phyloP scores from a whole-genome alignment of 2,329 filamentous ascomycete genomes.

The Fusarium veterinarium region DNA sequence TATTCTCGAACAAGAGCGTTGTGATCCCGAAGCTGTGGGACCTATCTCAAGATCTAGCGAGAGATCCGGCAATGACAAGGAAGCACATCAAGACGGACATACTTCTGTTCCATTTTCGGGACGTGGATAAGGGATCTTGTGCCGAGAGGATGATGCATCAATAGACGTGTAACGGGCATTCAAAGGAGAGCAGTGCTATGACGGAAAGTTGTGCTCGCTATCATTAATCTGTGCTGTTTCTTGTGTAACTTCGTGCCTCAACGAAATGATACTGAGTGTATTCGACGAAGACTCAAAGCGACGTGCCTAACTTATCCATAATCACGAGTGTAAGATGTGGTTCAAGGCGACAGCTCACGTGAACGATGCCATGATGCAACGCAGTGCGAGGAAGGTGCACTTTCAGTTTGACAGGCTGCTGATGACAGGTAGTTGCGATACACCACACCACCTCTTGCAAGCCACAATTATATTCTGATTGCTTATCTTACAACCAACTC shows the following conservation, averaged over 20 bases:
- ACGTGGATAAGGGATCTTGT: background rate
- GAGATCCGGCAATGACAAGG: conserved; percentile 23
- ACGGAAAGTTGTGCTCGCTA: conserved; percentile 1
- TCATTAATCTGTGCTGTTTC: background rate
- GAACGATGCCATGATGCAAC: background rate
- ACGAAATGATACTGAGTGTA: background rate
- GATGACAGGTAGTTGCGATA: background rate
- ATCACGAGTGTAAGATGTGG: background rate
- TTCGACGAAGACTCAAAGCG: background rate
- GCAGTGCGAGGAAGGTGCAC: background rate
- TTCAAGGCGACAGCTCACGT: conserved; percentile 1
- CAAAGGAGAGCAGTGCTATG: background rate
- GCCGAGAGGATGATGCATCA: background rate
- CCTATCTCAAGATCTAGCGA: conserved; percentile 32
- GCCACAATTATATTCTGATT: background rate
- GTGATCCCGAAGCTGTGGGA: conserved; percentile 28
- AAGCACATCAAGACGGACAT: background rate
- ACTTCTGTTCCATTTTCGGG: background rate
- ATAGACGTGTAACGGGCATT: background rate
- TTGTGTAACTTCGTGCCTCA: background rate
- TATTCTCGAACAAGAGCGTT: conserved; percentile 27
- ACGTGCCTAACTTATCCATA: background rate
- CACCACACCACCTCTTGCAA: background rate
- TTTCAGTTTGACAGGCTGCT: background rate
- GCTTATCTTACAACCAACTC: background rate